Percentiles rank a stretch among this genome's conserved stretches.
Evolutionary conservation across 2,329 filamentous ascomycete genomes (phyloP).

Genomic region (Lasiodiplodia hormozganensis): DNA sequence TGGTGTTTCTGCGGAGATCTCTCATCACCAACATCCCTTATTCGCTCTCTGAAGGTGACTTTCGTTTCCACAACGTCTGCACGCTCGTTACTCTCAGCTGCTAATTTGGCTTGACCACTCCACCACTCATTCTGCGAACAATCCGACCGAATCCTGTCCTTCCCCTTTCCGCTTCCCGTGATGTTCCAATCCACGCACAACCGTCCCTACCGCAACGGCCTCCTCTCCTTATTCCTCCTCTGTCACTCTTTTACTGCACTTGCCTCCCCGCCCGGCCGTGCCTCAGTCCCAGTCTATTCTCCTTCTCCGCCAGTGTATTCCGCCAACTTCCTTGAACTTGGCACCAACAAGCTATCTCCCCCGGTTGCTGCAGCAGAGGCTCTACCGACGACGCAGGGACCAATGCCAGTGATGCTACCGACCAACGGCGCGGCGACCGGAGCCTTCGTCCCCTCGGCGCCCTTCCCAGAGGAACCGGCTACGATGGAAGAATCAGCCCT

Average conservation of each 20-base stretch:
- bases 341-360: neutral
- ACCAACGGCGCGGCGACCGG: neutral
- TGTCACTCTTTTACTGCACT: neutral
- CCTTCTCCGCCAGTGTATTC: neutral
- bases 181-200: neutral
- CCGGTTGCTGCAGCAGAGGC: neutral
- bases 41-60: neutral
- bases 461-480: neutral
- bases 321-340: neutral
- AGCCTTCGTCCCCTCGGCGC: neutral
- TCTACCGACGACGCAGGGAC: neutral
- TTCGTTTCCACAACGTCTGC: neutral
- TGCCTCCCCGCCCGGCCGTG: slow-evolving; percentile 3
- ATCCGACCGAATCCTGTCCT: neutral
- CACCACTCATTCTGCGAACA: neutral
- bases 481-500: neutral
- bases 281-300: neutral
- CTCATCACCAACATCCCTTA: neutral
- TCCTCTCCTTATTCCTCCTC: neutral
- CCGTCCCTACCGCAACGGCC: neutral
- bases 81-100: neutral
- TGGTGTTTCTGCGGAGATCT: neutral
- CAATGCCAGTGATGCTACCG: neutral
- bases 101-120: no score
- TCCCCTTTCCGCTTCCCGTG: neutral